Conservation (phyloP, 805 yeast genomes). For the Ogataea pini region DNA sequence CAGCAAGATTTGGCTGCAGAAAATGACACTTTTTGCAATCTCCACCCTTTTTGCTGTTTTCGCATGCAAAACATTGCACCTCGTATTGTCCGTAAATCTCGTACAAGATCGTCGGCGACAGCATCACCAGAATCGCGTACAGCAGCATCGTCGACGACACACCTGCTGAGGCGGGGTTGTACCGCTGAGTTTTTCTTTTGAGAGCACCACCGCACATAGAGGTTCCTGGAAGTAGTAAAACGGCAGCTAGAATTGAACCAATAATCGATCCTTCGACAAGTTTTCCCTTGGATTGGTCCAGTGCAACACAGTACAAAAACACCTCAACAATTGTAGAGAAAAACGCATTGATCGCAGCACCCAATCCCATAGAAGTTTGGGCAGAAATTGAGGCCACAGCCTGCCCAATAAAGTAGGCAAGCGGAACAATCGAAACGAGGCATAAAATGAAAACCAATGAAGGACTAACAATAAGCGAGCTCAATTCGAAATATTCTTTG, state of each 20-base stretch:
- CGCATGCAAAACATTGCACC: constrained; percentile 66
- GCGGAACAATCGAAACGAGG: constrained; percentile 81
- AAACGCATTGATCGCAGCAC: constrained; percentile 97
- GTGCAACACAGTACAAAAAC: constrained; percentile 87
- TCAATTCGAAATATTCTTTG: constrained; percentile 43
- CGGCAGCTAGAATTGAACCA: constrained; percentile 93
- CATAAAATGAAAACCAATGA: constrained; percentile 71
- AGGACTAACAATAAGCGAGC: constrained; percentile 56
- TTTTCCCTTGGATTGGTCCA: constrained; percentile 79
- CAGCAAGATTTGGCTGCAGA: constrained; percentile 70
- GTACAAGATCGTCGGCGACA: constrained; percentile 88
- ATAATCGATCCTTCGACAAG: constrained; percentile 95
- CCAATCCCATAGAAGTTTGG: constrained; percentile 97
- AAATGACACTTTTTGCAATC: constrained; percentile 75
- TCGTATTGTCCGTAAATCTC: constrained; percentile 89
- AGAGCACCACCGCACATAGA: constrained; percentile 98
- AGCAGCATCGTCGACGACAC: constrained; percentile 94
- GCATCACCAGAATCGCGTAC: constrained; percentile 86
- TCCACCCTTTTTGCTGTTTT: constrained; percentile 23
- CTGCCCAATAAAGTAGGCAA: constrained; percentile 96
- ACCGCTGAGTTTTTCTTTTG: constrained; percentile 87
- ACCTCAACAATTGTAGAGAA: constrained; percentile 96
- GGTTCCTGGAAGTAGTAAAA: constrained; percentile 84
- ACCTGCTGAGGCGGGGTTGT: constrained; percentile 95
- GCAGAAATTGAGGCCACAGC: constrained; percentile 99